These are phyloP conservation scores for Clarkia xantiana DNA, from an alignment of 345 rosid species.

Conservation along the genomic window DNA sequence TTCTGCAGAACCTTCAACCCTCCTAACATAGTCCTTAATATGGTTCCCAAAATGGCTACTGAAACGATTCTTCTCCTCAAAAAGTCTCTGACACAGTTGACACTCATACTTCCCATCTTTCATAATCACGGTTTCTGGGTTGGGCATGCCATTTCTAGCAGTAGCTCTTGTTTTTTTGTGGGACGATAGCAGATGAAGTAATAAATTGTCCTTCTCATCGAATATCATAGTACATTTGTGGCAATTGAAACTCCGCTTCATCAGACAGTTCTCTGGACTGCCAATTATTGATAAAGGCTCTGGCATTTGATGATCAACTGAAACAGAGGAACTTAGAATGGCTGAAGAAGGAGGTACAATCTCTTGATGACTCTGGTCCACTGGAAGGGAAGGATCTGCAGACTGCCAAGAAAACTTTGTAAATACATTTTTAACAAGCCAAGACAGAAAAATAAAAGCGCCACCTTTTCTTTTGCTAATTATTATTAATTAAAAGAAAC, in stretches of 20 bases:
- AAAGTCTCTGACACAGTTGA: conserved; percentile 27
- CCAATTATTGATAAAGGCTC: conserved; percentile 7
- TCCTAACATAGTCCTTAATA: conserved; percentile 25
- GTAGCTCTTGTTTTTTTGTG: conserved; percentile 21
- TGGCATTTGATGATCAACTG: conserved; percentile 15
- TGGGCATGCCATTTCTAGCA: conserved; percentile 10
- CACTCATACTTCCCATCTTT: conserved; percentile 38
- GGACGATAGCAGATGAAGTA: conserved; percentile 26
- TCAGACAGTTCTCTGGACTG: conserved; percentile 9
- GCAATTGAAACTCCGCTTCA: conserved; percentile 19
- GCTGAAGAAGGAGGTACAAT: conserved; percentile 10
- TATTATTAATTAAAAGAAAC: not conserved
- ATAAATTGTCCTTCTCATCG: conserved; percentile 22
- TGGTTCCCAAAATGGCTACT: conserved; percentile 35
- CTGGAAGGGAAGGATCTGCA: conserved; percentile 10
- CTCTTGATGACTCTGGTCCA: conserved; percentile 14
- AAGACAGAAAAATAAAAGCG: not conserved
- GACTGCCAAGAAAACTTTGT: conserved; percentile 10
- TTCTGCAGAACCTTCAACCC: conserved; percentile 18
- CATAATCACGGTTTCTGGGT: conserved; percentile 15
- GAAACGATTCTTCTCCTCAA: conserved; percentile 26
- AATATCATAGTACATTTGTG: conserved; percentile 32
- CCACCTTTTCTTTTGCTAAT: too few relatives aligned
- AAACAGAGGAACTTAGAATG: conserved; percentile 12
- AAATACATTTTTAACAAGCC: not conserved